Percentiles rank a stretch among this genome's conserved stretches.
These are phyloP conservation scores for Fraxinus latifolia DNA, from an alignment of 305 asterid genomes.

Conservation along the genomic window DNA sequence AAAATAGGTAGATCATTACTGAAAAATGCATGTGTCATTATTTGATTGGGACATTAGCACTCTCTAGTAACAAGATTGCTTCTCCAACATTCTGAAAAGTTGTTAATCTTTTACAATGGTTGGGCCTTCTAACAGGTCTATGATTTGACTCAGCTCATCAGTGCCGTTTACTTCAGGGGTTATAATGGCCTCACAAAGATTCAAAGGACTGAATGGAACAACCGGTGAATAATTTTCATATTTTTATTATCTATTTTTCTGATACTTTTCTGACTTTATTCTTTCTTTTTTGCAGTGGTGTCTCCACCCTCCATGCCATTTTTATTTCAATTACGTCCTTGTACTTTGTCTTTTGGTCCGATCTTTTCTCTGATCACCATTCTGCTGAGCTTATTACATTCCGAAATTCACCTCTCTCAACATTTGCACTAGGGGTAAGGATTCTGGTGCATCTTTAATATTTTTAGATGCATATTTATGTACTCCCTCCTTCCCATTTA, in stretches of 20 bases:
- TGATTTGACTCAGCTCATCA: constrained; percentile 73
- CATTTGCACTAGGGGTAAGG: constrained; percentile 83
- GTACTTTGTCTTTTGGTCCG: constrained; percentile 89
- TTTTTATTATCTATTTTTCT: constrained; percentile 10
- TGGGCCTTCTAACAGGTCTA: constrained; percentile 54
- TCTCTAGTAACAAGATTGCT: not conserved
- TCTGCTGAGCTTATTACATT: constrained; percentile 56
- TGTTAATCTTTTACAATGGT: constrained; percentile 19
- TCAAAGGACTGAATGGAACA: constrained; percentile 85
- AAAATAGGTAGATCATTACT: not conserved
- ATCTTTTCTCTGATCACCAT: constrained; percentile 64
- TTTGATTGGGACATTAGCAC: not conserved
- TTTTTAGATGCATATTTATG: not conserved
- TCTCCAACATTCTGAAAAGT: constrained; percentile 5
- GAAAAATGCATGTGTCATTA: not conserved
- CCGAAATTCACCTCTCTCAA: constrained; percentile 68
- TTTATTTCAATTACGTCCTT: constrained; percentile 63
- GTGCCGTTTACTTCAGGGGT: constrained; percentile 66
- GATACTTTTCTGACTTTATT: constrained; percentile 22
- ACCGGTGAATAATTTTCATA: constrained; percentile 53
- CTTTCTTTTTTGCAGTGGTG: constrained; percentile 57
- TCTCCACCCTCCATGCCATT: constrained; percentile 89
- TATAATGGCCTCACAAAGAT: constrained; percentile 73
- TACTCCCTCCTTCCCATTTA: too few relatives aligned
- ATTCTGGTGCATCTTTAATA: constrained; percentile 10